Conservation (phyloP, 1,284 basidiomycete genomes). For the Naganishia sp. region DNA sequence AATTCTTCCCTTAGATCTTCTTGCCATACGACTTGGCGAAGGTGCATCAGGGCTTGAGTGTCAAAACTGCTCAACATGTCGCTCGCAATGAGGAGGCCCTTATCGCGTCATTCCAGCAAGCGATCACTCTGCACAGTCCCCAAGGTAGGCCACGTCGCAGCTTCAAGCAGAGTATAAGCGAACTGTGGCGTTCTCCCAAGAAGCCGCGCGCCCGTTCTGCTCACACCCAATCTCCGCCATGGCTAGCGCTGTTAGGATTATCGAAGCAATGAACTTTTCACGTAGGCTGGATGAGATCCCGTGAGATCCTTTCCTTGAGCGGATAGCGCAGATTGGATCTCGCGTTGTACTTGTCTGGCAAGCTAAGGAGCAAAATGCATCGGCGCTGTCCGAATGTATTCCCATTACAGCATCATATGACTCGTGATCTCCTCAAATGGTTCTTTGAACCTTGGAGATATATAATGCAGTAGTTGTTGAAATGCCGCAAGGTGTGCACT, state of each 20-base stretch:
- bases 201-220: neutral
- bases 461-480: constrained; percentile 4
- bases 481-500: constrained; percentile 2
- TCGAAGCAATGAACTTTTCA: no score
- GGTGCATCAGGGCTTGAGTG: neutral
- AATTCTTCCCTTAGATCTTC: constrained; percentile 4
- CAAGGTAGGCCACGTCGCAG: constrained; percentile 7
- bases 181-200: constrained; percentile 24
- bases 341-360: no score
- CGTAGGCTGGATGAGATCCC: no score
- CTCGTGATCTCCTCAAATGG: constrained; percentile 9
- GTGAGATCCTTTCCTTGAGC: no score
- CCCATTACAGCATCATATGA: neutral
- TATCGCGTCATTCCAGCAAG: neutral
- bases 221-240: neutral
- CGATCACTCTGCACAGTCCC: neutral
- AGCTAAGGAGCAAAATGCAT: neutral
- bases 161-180: constrained; percentile 11
- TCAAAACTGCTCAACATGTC: neutral
- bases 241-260: no score
- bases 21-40: constrained; percentile 18
- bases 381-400: neutral
- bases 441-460: constrained; percentile 16
- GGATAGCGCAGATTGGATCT: no score
- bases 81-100: constrained; percentile 2